Conservation (phyloP, 2,329 filamentous ascomycete species). For the Fusarium albosuccineum region DNA sequence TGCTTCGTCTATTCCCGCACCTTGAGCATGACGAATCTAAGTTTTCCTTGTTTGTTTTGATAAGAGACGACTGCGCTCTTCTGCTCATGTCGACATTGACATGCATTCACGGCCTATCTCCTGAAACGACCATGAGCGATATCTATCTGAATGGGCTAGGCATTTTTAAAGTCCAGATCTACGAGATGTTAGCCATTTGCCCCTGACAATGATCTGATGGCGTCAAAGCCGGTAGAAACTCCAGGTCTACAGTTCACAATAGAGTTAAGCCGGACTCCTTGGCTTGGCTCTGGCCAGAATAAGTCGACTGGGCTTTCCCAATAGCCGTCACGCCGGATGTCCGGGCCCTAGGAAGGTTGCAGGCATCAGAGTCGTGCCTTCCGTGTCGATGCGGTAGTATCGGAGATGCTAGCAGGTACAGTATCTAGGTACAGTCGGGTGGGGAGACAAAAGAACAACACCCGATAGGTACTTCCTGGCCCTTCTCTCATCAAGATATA, state of each 20-base stretch:
- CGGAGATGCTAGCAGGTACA: neutral
- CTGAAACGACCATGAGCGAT: neutral
- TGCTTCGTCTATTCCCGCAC: constrained; percentile 8
- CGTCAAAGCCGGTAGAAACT: neutral
- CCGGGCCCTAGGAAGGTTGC: neutral
- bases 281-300: neutral
- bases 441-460: too few relatives aligned
- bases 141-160: neutral
- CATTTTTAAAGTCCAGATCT: neutral
- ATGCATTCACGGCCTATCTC: too few relatives aligned
- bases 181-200: neutral
- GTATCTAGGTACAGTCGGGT: too few relatives aligned
- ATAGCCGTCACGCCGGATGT: neutral
- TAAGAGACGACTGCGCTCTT: too few relatives aligned
- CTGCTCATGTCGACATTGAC: too few relatives aligned
- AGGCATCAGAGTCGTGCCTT: constrained; percentile 1
- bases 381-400: too few relatives aligned
- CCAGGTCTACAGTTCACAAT: neutral
- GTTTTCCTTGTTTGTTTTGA: neutral
- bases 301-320: neutral
- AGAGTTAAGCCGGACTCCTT: constrained; percentile 8
- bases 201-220: neutral
- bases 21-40: neutral
- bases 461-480: too few relatives aligned
- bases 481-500: too few relatives aligned